phyloP scores from a whole-genome alignment of 805 yeast genomes.

The Nakazawaea sp. region DNA sequence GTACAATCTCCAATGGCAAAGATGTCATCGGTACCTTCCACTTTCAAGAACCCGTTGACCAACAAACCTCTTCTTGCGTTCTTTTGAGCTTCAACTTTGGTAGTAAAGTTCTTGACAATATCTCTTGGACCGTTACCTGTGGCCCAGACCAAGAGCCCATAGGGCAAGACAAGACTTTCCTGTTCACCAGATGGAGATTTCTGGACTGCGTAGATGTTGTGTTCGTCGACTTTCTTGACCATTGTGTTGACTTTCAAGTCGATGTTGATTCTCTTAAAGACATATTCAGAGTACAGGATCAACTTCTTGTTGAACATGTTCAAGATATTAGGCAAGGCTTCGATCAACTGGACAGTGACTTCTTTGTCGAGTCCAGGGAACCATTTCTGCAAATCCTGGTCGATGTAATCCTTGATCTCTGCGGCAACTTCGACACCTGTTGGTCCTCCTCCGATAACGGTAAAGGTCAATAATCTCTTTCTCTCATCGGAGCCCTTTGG shows the following conservation, averaged over 20 bases:
- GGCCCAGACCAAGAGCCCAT: conserved; percentile 95
- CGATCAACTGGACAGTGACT: conserved; percentile 78
- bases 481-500: conserved; percentile 71
- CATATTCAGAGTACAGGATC: conserved; percentile 73
- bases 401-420: conserved; percentile 89
- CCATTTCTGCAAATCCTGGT: conserved; percentile 85
- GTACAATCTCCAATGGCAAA: conserved; percentile 96
- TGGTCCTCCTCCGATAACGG: conserved; percentile 98
- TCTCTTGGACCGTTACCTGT: conserved; percentile 92
- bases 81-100: conserved; percentile 67
- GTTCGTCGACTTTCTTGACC: conserved; percentile 80
- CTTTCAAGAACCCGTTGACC: conserved; percentile 73
- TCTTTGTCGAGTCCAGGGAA: conserved; percentile 82
- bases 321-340: conserved; percentile 87
- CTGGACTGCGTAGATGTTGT: conserved; percentile 61
- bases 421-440: conserved; percentile 98
- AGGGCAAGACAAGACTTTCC: conserved; percentile 58
- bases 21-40: conserved; percentile 75
- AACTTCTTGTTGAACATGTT: conserved; percentile 63
- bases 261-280: conserved; percentile 62
- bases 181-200: conserved; percentile 64
- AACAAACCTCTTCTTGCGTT: conserved; percentile 88
- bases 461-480: conserved; percentile 76
- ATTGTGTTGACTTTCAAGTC: conserved; percentile 76
- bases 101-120: conserved; percentile 58